Conservation (phyloP, 2,329 filamentous ascomycete genomes). For the Trichoderma polysporum region DNA sequence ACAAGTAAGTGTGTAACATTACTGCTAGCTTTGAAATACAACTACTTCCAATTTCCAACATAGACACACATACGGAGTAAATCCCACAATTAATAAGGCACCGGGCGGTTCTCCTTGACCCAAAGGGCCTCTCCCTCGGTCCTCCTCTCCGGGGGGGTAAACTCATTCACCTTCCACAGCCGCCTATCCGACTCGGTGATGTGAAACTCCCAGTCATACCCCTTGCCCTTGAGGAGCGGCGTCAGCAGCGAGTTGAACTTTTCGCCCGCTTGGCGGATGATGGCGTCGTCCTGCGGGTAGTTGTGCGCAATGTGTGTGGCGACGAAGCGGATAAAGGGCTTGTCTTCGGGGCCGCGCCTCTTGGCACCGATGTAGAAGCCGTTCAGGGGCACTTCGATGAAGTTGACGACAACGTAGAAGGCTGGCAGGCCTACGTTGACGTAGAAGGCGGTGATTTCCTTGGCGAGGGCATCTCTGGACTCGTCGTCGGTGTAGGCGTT, state of each 20-base stretch:
- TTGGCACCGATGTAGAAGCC: conserved; percentile 15
- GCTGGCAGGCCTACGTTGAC: conserved; percentile 7
- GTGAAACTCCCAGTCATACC: conserved; percentile 45
- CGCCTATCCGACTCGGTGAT: conserved; percentile 43
- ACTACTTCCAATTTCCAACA: too few species aligned
- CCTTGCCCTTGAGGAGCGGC: conserved; percentile 28
- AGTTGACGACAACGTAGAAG: conserved; percentile 21
- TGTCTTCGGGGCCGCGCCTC: background rate
- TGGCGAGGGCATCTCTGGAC: conserved; percentile 14
- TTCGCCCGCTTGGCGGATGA: background rate
- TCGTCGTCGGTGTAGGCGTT: conserved; percentile 3
- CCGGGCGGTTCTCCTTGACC: conserved; percentile 22
- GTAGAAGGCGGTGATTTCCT: conserved; percentile 17
- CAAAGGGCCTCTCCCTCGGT: conserved; percentile 39
- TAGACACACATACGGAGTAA: background rate
- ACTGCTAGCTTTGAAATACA: background rate
- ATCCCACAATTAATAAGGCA: background rate
- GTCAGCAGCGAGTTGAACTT: conserved; percentile 4
- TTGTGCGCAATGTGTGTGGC: conserved; percentile 16
- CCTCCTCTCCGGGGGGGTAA: conserved; percentile 36
- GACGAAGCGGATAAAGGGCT: conserved; percentile 19
- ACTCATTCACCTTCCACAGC: conserved; percentile 45
- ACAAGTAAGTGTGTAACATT: background rate
- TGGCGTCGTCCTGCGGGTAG: background rate
- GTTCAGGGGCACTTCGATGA: conserved; percentile 11